A percentile compares a stretch with the other conserved stretches of the same genome.
Evolutionary conservation across 208 protist species (phyloP).

Genomic region (Crithidia mellificae): DNA sequence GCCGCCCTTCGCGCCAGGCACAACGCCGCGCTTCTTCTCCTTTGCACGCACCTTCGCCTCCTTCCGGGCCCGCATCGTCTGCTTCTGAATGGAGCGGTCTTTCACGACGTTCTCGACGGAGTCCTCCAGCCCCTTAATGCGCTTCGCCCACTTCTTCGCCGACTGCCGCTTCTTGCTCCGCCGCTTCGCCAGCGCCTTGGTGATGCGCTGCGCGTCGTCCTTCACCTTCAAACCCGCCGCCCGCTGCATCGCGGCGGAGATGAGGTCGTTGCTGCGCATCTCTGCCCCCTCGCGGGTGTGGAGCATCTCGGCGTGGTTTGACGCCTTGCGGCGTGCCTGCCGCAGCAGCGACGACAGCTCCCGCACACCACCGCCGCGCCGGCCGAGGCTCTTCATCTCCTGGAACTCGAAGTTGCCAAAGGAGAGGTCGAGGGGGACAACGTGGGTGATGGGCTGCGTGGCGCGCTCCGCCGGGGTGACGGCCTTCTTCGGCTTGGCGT

Average conservation of each 20-base stretch:
- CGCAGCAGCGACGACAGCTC: conserved; percentile 66
- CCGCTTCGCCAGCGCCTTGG: conserved; percentile 70
- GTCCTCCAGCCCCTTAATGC: conserved; percentile 56
- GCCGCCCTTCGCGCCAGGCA: background rate
- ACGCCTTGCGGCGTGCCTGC: conserved; percentile 42
- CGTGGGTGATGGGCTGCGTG: conserved; percentile 32
- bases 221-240: conserved; percentile 66
- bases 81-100: conserved; percentile 46
- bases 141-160: conserved; percentile 76
- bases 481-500: background rate
- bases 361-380: conserved; percentile 76
- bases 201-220: conserved; percentile 68
- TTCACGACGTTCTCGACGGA: conserved; percentile 77
- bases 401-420: conserved; percentile 87
- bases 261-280: conserved; percentile 56
- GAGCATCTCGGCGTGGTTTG: conserved; percentile 46
- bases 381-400: conserved; percentile 62
- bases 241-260: conserved; percentile 62
- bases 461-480: conserved; percentile 17
- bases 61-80: conserved; percentile 37
- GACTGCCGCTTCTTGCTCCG: conserved; percentile 81
- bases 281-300: conserved; percentile 38
- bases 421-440: conserved; percentile 61
- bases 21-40: conserved; percentile 27
- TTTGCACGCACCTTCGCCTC: conserved; percentile 31